Percentiles rank a stretch among this genome's conserved stretches.
Evolutionary conservation across 345 rosid species (phyloP).

Genomic region (Abelmoschus esculentus): DNA sequence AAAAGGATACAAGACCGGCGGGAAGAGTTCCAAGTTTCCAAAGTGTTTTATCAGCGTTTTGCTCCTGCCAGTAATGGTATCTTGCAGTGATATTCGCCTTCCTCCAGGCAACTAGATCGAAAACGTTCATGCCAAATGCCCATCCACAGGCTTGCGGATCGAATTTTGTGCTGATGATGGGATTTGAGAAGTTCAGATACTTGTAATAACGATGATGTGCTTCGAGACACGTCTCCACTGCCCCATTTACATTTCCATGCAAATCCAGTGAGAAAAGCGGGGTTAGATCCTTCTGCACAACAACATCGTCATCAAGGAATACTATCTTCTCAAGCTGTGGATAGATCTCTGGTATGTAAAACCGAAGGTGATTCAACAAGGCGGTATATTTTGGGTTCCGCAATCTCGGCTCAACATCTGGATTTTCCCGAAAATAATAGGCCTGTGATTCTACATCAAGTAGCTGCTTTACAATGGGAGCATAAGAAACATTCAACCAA

Average conservation of each 20-base stretch:
- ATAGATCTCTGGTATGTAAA: constrained; percentile 89
- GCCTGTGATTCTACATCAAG: constrained; percentile 34
- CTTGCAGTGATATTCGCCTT: constrained; percentile 79
- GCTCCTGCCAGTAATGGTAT: constrained; percentile 38
- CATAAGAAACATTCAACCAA: constrained; percentile 79
- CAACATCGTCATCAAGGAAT: constrained; percentile 46
- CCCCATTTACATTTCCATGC: background rate
- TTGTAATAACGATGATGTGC: constrained; percentile 90
- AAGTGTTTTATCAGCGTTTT: constrained; percentile 38
- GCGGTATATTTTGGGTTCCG: constrained; percentile 36
- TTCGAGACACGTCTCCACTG: constrained; percentile 66
- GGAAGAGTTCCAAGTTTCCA: constrained; percentile 98
- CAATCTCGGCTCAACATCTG: constrained; percentile 55
- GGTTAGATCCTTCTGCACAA: background rate
- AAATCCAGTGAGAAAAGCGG: constrained; percentile 19
- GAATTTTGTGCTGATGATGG: constrained; percentile 82
- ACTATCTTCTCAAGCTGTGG: constrained; percentile 89
- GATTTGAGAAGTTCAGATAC: constrained; percentile 91
- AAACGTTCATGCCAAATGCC: constrained; percentile 97
- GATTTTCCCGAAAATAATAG: constrained; percentile 45
- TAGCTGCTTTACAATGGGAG: constrained; percentile 62
- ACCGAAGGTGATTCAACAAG: constrained; percentile 7
- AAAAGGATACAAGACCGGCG: constrained; percentile 80
- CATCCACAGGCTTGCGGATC: constrained; percentile 98
- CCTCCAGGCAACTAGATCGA: constrained; percentile 86